phyloP scores from a whole-genome alignment of 2,329 filamentous ascomycete genomes.

The Pyrenophora tritici-repentis region DNA sequence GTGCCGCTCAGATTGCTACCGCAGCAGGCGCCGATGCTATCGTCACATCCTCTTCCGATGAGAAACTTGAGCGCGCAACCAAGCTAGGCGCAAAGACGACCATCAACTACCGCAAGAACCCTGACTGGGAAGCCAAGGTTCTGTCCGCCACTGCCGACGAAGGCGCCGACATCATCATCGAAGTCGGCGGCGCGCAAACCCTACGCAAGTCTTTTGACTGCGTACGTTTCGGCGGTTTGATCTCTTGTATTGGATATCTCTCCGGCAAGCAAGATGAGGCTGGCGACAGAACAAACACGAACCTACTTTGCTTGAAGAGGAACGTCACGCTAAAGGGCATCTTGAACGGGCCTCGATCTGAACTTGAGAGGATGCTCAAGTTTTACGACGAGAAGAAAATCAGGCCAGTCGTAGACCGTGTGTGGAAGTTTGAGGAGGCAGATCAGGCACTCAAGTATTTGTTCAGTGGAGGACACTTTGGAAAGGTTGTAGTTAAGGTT shows the following conservation, averaged over 20 bases:
- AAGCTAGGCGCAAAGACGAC: slow-evolving; percentile 62
- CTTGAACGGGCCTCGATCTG: slow-evolving; percentile 65
- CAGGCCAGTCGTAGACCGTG: slow-evolving; percentile 48
- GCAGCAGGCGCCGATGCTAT: slow-evolving; percentile 56
- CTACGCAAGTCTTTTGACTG: slow-evolving; percentile 53
- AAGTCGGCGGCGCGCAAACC: slow-evolving; percentile 58
- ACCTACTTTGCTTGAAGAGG: slow-evolving; percentile 58
- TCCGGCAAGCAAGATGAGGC: slow-evolving; percentile 61
- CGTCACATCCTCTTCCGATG: slow-evolving; percentile 62
- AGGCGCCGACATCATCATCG: slow-evolving; percentile 57
- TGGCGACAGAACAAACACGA: slow-evolving; percentile 63
- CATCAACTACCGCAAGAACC: slow-evolving; percentile 64
- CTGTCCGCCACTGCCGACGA: slow-evolving; percentile 51
- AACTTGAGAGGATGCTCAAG: slow-evolving; percentile 52
- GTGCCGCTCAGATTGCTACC: slow-evolving; percentile 49
- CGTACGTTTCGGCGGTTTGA: slow-evolving; percentile 50
- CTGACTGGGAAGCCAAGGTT: slow-evolving; percentile 65
- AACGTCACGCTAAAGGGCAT: slow-evolving; percentile 63
- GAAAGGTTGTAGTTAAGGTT: slow-evolving; percentile 45
- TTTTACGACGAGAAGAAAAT: slow-evolving; percentile 52
- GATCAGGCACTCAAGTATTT: slow-evolving; percentile 37
- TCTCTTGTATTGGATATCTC: slow-evolving; percentile 51
- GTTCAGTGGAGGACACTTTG: slow-evolving; percentile 47
- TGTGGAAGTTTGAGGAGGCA: slow-evolving; percentile 46
- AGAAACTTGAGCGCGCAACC: slow-evolving; percentile 59